Conservation (phyloP, 1,284 basidiomycete species). For the Trichosporon coremiiforme region DNA sequence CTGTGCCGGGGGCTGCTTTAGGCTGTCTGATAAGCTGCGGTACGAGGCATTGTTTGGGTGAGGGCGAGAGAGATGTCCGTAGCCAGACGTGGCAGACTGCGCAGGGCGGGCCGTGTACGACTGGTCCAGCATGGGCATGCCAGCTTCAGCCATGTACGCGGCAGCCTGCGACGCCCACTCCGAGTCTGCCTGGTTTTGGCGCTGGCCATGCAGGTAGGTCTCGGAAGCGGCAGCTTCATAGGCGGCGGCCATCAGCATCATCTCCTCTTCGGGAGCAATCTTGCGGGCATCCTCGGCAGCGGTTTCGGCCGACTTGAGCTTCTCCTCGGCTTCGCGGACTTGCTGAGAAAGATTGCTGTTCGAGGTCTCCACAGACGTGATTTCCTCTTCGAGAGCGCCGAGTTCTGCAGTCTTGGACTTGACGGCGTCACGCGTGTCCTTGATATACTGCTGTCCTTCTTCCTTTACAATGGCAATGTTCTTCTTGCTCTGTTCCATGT, state of each 20-base stretch:
- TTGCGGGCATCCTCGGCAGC: constrained; percentile 44
- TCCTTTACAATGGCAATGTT: constrained; percentile 54
- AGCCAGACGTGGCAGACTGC: constrained; percentile 34
- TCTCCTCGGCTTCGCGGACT: constrained; percentile 51
- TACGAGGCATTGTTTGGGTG: constrained; percentile 34
- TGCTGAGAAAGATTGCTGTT: constrained; percentile 44
- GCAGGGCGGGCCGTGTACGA: constrained; percentile 50
- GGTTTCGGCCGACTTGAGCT: constrained; percentile 39
- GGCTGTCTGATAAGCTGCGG: constrained; percentile 35
- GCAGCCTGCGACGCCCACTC: constrained; percentile 53
- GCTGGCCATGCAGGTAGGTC: constrained; percentile 42
- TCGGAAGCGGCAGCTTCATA: constrained; percentile 53
- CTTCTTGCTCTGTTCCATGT: constrained; percentile 58
- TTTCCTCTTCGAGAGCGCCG: constrained; percentile 49
- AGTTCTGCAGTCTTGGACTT: constrained; percentile 62
- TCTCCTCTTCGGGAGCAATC: constrained; percentile 52
- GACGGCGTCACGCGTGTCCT: constrained; percentile 60
- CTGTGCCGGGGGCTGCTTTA: constrained; percentile 3
- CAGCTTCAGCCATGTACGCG: constrained; percentile 54
- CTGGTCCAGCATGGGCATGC: constrained; percentile 51
- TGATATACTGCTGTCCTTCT: constrained; percentile 61
- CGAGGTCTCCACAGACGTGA: constrained; percentile 39
- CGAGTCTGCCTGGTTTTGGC: constrained; percentile 39
- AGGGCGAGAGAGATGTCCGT: constrained; percentile 37
- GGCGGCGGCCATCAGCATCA: constrained; percentile 56